phyloP scores from a whole-genome alignment of 225 moss, liverwort and hornwort species.

The Marchantia paleacea region DNA sequence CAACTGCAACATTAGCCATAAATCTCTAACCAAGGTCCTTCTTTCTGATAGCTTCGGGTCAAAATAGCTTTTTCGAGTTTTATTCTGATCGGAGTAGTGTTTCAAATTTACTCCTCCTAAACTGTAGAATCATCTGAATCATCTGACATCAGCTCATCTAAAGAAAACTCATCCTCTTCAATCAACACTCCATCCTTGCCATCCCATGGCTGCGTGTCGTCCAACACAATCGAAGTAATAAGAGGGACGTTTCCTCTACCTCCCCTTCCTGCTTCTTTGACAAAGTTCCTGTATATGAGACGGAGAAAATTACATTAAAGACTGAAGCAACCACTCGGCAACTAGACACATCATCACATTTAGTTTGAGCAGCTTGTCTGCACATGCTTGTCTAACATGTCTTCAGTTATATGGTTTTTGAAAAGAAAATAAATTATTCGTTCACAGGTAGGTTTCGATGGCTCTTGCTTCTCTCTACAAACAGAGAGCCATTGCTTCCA shows the following conservation, averaged over 20 bases:
- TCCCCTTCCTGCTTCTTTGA: conserved; percentile 83
- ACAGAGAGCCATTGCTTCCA: neutral
- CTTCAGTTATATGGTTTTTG: too few relatives aligned
- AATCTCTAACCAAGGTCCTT: neutral
- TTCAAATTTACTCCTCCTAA: neutral
- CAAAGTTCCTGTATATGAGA: conserved; percentile 64
- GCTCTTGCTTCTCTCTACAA: too few relatives aligned
- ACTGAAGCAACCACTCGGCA: too few relatives aligned
- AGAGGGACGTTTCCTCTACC: conserved; percentile 79
- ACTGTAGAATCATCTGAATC: conserved; percentile 10
- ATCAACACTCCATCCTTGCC: conserved; percentile 74
- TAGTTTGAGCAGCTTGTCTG: too few relatives aligned
- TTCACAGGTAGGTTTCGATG: too few relatives aligned
- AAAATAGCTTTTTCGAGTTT: conserved; percentile 5
- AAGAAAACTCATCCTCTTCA: conserved; percentile 96
- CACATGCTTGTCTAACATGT: too few relatives aligned
- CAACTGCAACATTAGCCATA: too few relatives aligned
- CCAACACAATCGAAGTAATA: conserved; percentile 52
- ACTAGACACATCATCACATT: too few relatives aligned
- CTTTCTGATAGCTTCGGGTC: neutral
- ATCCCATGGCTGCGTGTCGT: conserved; percentile 75
- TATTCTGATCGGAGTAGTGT: neutral
- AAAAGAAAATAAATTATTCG: too few relatives aligned
- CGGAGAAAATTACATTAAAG: neutral
- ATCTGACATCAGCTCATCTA: conserved; percentile 80